Percentiles rank a stretch among this genome's conserved stretches.
Evolutionary conservation across 257 asterid species (phyloP).

Genomic region (Coffea canephora): DNA sequence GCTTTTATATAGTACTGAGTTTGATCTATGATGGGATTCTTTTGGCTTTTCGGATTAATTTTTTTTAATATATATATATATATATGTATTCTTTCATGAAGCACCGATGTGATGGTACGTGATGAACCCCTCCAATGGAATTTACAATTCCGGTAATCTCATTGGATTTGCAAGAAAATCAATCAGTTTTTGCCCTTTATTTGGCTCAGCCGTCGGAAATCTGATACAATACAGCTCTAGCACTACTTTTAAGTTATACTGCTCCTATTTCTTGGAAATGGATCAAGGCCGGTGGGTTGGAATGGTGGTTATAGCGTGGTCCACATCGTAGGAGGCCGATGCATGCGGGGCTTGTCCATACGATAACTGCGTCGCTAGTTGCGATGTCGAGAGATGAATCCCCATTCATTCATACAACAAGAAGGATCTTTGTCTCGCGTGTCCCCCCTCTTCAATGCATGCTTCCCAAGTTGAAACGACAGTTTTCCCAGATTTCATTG

Average conservation of each 20-base stretch:
- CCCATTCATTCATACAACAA: not conserved
- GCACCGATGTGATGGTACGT: too few relatives aligned
- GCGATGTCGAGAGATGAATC: not conserved
- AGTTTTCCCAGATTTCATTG: not conserved
- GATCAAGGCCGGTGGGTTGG: not conserved
- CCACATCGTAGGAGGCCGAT: not conserved
- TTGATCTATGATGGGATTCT: too few relatives aligned
- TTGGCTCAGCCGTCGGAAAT: not conserved
- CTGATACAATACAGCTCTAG: not conserved
- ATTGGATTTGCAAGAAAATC: too few relatives aligned
- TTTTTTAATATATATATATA: too few relatives aligned
- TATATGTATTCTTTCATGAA: too few relatives aligned
- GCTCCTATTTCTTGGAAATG: not conserved
- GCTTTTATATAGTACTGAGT: too few relatives aligned
- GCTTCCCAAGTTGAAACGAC: not conserved
- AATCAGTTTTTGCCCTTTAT: too few relatives aligned
- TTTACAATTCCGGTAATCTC: too few relatives aligned
- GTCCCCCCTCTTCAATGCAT: not conserved
- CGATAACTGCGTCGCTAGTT: not conserved
- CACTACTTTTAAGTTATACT: not conserved
- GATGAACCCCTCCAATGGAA: too few relatives aligned
- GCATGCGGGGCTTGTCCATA: not conserved
- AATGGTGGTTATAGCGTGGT: not conserved
- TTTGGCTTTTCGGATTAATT: too few relatives aligned
- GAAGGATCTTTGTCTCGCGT: not conserved